Percentiles rank a stretch among this genome's conserved stretches.
These are phyloP conservation scores for Trametes cubensis DNA, from an alignment of 768 basidiomycete species.

Conservation along the genomic window DNA sequence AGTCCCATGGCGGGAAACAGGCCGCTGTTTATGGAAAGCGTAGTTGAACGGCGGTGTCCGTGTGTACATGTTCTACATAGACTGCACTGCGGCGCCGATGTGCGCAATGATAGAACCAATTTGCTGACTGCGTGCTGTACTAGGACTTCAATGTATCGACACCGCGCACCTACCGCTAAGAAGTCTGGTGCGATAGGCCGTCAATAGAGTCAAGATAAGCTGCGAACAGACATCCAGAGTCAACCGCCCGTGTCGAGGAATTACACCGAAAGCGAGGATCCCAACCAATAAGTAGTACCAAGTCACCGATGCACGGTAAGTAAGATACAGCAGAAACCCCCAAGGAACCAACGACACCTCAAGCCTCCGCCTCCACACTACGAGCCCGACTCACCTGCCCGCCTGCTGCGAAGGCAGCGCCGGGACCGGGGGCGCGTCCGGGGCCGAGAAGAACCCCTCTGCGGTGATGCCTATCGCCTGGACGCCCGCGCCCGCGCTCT, in stretches of 20 bases:
- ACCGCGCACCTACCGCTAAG: too few species aligned
- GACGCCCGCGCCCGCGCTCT: slow-evolving; percentile 71
- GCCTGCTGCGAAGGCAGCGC: slow-evolving; percentile 26
- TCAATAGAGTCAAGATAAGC: too few species aligned
- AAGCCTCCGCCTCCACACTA: not conserved
- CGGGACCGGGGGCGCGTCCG: slow-evolving; percentile 39
- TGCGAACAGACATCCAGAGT: too few species aligned
- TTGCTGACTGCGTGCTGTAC: too few species aligned
- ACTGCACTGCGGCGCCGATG: too few species aligned
- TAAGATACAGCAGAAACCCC: not conserved
- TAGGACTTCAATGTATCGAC: too few species aligned
- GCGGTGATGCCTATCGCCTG: slow-evolving; percentile 78
- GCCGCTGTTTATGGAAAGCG: not conserved
- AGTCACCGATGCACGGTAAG: not conserved
- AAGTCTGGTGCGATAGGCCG: too few species aligned
- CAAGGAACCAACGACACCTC: not conserved
- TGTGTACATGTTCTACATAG: too few species aligned
- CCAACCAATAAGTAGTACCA: not conserved
- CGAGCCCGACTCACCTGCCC: slow-evolving; percentile 4
- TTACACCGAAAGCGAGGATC: not conserved
- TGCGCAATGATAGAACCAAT: too few species aligned
- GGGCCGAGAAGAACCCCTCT: slow-evolving; percentile 74
- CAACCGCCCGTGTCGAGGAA: too few species aligned
- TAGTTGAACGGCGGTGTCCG: not conserved
- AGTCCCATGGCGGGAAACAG: not conserved